Percentiles rank a stretch among this genome's conserved stretches.
phyloP scores from a whole-genome alignment of 2,329 filamentous ascomycete genomes.

The Cercospora sesami region DNA sequence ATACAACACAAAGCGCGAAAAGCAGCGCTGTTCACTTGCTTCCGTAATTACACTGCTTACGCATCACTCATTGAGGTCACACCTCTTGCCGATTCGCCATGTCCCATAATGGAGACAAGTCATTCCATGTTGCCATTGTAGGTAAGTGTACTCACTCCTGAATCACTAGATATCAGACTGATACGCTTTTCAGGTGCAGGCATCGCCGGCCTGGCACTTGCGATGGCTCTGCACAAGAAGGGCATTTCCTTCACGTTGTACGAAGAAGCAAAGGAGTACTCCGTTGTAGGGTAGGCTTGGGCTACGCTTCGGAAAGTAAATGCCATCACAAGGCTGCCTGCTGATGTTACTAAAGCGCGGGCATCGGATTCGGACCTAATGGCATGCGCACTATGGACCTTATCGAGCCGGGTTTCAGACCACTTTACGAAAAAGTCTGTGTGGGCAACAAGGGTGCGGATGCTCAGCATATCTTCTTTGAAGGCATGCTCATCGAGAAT shows the following conservation, averaged over 20 bases:
- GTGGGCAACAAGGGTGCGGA: conserved; percentile 12
- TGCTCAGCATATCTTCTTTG: conserved; percentile 18
- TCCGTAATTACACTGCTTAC: background rate
- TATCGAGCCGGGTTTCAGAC: conserved; percentile 7
- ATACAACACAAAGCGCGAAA: background rate
- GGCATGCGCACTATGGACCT: conserved; percentile 18
- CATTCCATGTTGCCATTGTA: conserved; percentile 5
- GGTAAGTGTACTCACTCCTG: background rate
- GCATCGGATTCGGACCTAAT: conserved; percentile 39
- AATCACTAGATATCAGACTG: conserved; percentile 39
- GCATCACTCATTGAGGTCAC: background rate
- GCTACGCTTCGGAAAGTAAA: no score
- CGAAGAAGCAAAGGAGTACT: conserved; percentile 47
- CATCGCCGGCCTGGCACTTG: conserved; percentile 57
- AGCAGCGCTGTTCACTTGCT: background rate
- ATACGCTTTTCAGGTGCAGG: conserved; percentile 56
- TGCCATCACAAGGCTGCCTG: background rate
- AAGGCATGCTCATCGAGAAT: conserved; percentile 17
- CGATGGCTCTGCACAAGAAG: conserved; percentile 52
- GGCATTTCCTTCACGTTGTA: conserved; percentile 47
- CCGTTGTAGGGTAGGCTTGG: conserved; percentile 44
- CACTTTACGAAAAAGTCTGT: conserved; percentile 15
- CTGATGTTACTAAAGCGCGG: conserved; percentile 35
- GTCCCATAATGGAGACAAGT: background rate
- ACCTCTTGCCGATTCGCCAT: background rate